Evolutionary conservation across 2,329 filamentous ascomycete genomes (phyloP), one percentile per base, ranked within the genome.

Genomic region (Microsporum canis): DNA sequence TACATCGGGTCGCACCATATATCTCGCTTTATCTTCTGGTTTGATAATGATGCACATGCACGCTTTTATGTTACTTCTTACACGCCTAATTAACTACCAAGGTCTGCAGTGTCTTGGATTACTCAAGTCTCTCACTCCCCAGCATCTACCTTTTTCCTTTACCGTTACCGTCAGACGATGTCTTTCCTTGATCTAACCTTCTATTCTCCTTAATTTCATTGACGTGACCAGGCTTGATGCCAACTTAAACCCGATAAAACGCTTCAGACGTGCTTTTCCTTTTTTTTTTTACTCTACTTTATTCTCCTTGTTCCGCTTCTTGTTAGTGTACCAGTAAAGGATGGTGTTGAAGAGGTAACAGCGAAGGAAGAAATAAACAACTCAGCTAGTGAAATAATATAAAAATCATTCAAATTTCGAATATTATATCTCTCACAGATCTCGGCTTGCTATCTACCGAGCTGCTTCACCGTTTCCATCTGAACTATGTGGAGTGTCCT

Each of bases 21-120:
- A 2, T 53, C 12, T 53, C 14, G 5, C 31, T 27, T 34, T 53
- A n/a, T 34, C 49, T 53, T 53, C 43, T 53, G 49, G 49, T n/a
- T 34, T 34, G 49, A 34, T 53, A 53, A 53, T 53, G 49, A 53
- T 53, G 49, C 49, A 53, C 33, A 53, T n/a, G 49, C 49, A 33
- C 27, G 49, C 33, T 53, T 53, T 53, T 34, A 53, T 53, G 49
- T 53, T 27, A 12, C 33, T 31, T 33, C 14, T 10, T 34, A 53
- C 6, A 53, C 12, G n/a, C 14, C 49, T 53, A 53, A 53, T 34
- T 53, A 34, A 31, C 27, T 12, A 53, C 3, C 49, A 53, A 53
- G 49, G 12, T 31, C 49, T 53, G 49, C 49, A 29, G 49, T 34
- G 27, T 14, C 49, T 53, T 53, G 14, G 6, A 34, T 5, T 53